Conservation (phyloP, 495 filamentous ascomycete genomes). For the Trichoderma erinaceum region DNA sequence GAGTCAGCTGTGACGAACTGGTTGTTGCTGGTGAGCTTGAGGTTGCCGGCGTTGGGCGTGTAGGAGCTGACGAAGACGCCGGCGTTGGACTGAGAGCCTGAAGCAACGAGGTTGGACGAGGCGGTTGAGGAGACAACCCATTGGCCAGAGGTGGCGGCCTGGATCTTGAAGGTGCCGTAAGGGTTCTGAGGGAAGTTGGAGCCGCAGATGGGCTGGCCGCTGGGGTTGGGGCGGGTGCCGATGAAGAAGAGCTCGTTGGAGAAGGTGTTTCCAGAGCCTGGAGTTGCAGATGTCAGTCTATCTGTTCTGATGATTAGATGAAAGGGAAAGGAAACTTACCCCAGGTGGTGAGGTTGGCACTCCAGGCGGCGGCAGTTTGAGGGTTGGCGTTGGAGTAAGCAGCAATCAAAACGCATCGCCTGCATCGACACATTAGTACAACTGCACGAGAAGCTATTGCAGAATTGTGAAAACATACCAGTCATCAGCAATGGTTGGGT, state of each 20-base stretch:
- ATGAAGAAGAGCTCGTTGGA: slow-evolving; percentile 19
- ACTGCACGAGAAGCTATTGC: too few species aligned
- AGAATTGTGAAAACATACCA: slow-evolving; percentile 1
- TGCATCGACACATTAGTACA: neutral
- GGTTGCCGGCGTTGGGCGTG: slow-evolving; percentile 17
- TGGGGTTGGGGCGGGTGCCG: slow-evolving; percentile 16
- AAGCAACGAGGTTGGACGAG: slow-evolving; percentile 14
- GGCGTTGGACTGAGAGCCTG: slow-evolving; percentile 9
- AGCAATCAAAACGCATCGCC: slow-evolving; percentile 16
- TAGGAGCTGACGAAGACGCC: slow-evolving; percentile 17
- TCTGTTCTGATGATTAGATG: too few species aligned
- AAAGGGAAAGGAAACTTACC: slow-evolving; percentile 8
- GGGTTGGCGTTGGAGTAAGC: slow-evolving; percentile 18
- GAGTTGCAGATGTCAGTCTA: neutral
- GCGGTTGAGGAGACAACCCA: slow-evolving; percentile 12
- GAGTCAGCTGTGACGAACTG: slow-evolving; percentile 17
- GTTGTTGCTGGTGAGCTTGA: slow-evolving; percentile 15
- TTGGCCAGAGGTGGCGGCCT: slow-evolving; percentile 12
- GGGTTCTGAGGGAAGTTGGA: slow-evolving; percentile 17
- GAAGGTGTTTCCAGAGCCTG: slow-evolving; percentile 18
- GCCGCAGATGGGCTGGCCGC: slow-evolving; percentile 18
- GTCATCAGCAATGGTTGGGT: slow-evolving; percentile 16
- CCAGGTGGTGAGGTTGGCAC: slow-evolving; percentile 17
- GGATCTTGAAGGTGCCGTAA: slow-evolving; percentile 18
- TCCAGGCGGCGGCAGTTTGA: slow-evolving; percentile 16